Evolutionary conservation across 768 basidiomycete genomes (phyloP).

Genomic region (Lentinula sp.): DNA sequence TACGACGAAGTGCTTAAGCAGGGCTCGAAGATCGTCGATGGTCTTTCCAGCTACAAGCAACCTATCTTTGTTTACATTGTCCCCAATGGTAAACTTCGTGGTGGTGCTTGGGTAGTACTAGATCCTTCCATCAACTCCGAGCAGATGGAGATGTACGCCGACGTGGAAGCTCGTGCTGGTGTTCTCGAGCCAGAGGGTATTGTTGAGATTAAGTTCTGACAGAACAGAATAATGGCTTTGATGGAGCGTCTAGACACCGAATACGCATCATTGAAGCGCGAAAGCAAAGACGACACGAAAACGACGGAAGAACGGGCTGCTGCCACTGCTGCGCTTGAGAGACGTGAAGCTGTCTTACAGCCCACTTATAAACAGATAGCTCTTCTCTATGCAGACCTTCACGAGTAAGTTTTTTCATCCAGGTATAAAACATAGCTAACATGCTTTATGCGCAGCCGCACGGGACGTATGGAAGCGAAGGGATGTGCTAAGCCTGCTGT

Average conservation of each 20-base stretch:
- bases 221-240: conserved; percentile 81
- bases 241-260: conserved; percentile 92
- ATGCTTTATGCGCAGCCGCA: conserved; percentile 46
- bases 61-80: conserved; percentile 98
- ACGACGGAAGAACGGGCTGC: conserved; percentile 68
- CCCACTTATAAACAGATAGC: conserved; percentile 95
- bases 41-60: conserved; percentile 93
- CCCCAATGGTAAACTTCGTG: conserved; percentile 96
- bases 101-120: conserved; percentile 98
- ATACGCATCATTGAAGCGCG: conserved; percentile 76
- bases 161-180: conserved; percentile 92
- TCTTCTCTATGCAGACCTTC: conserved; percentile 91
- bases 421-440: conserved; percentile 9
- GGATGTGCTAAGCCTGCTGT: conserved; percentile 82
- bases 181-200: conserved; percentile 96
- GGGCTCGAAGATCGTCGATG: conserved; percentile 98
- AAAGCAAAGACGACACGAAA: conserved; percentile 69
- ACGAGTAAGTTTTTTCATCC: conserved; percentile 60
- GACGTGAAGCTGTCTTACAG: conserved; percentile 73
- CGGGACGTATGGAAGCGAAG: conserved; percentile 96
- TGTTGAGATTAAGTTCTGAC: conserved; percentile 96
- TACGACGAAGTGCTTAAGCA: conserved; percentile 97
- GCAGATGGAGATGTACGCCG: conserved; percentile 99
- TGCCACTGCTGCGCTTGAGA: conserved; percentile 61
- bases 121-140: conserved; percentile 96